Evolutionary conservation across 164 flowering plant species (phyloP), one percentile per base, ranked within the genome.

Genomic region (Vitis rotundifolia): DNA sequence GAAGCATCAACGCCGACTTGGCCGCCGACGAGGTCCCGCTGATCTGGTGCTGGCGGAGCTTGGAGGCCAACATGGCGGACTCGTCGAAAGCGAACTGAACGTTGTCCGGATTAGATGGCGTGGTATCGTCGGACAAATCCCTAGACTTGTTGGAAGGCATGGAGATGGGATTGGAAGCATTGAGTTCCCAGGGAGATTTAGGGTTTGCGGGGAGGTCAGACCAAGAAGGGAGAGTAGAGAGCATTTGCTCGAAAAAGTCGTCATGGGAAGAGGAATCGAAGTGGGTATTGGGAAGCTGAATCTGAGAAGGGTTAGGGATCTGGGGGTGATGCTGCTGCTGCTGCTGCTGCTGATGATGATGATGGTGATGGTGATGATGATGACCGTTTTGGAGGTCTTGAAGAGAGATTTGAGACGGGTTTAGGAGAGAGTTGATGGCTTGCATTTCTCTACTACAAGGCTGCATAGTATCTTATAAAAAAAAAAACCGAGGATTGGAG

Each of bases 221-320:
- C 82, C 88, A 82, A 28, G 86, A 77, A 29, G 92, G 84, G 13
- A 79, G 71, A 19, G 68, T 71, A 9, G 94, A 91, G 14, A 94
- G 83, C 84, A 94, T 91, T 73, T 94, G 98, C 9, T 94, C 97
- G 19, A 94, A 75, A 60, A 92, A 91, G 54, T 94, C 97, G 28
- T 94, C 97, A 57, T 84, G 84, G 3, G 86, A 62, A 5, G 86
- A 37, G 48, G 80, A 76, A 61, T 84, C 85, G 59, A 76, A 80
- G 44, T 75, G 72, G 64, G 77, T 3, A 37, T 37, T 37, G 7
- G 44, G 44, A 37, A 37, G 44, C 44, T 37, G 44, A 37, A 22
- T 54, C 5, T 16, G 59, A 13, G 49, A 28, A 59, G 57, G 57
- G 57, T 54, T 54, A 15, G 47, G 75, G 12, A 63, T 28, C 61